These are phyloP conservation scores for Aspergillus sp. DNA, from an alignment of 2,329 filamentous ascomycete genomes.

Conservation along the genomic window DNA sequence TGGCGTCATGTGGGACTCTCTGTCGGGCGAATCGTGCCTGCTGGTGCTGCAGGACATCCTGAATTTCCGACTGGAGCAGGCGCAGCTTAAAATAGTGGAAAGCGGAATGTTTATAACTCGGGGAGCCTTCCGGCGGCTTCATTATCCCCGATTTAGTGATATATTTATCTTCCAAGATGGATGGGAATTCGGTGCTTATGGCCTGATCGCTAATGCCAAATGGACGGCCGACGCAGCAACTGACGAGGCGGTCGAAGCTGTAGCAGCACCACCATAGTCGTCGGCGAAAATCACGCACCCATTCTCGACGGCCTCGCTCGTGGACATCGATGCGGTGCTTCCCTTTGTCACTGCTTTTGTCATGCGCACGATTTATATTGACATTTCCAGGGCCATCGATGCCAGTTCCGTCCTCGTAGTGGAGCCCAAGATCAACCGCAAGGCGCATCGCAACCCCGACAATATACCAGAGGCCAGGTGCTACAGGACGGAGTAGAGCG, in stretches of 20 bases:
- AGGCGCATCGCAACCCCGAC: constrained; percentile 88
- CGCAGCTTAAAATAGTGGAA: constrained; percentile 90
- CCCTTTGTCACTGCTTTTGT: constrained; percentile 22
- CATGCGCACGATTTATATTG: constrained; percentile 18
- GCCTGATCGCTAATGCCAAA: constrained; percentile 96
- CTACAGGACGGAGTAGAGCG: constrained; percentile 84
- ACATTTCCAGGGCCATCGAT: constrained; percentile 52
- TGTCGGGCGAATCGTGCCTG: constrained; percentile 77
- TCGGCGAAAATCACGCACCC: constrained; percentile 80
- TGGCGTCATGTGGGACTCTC: constrained; percentile 62
- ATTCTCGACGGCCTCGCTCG: constrained; percentile 71
- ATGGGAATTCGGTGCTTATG: constrained; percentile 93
- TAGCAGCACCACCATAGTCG: constrained; percentile 98
- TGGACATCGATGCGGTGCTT: constrained; percentile 48
- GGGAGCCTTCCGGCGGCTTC: constrained; percentile 59
- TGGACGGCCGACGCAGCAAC: constrained; percentile 87
- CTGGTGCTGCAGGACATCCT: constrained; percentile 90
- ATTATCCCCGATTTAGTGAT: constrained; percentile 79
- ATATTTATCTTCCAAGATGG: constrained; percentile 79
- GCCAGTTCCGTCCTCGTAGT: constrained; percentile 83
- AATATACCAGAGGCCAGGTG: constrained; percentile 95
- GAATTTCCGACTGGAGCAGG: constrained; percentile 87
- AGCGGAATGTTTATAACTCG: constrained; percentile 87
- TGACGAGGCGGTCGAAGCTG: constrained; percentile 90
- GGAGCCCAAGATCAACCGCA: constrained; percentile 86